Evolutionary conservation across 1,139 yeast species (phyloP).

Genomic region (Schizosaccharomyces versatilis): DNA sequence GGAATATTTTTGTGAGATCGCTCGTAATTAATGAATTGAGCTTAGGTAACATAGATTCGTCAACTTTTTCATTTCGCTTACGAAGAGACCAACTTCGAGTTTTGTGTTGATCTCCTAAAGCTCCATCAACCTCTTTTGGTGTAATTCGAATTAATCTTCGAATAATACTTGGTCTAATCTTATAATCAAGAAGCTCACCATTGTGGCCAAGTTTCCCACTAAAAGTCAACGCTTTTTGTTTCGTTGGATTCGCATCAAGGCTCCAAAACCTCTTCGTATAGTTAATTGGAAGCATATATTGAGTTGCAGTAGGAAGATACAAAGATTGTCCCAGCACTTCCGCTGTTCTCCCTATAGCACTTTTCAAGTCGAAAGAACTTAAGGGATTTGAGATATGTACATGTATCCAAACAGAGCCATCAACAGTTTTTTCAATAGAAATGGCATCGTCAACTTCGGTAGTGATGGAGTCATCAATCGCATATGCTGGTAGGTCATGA

Average conservation of each 20-base stretch:
- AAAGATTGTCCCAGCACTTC: not conserved
- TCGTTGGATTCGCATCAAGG: not conserved
- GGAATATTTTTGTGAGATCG: not conserved
- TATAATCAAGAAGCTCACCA: not conserved
- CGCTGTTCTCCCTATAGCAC: not conserved
- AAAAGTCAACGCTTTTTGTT: not conserved
- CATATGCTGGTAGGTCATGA: not conserved
- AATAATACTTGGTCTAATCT: not conserved
- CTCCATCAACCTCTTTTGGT: not conserved
- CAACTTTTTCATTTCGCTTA: not conserved
- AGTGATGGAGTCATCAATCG: not conserved
- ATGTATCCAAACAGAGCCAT: not conserved
- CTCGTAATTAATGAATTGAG: not conserved
- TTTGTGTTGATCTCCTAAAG: not conserved
- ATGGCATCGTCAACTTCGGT: conserved; percentile 1
- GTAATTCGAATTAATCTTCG: not conserved
- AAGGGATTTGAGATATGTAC: not conserved
- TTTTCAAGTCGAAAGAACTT: not conserved
- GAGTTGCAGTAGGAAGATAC: not conserved
- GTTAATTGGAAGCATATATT: not conserved
- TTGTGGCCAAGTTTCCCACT: not conserved
- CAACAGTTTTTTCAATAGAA: not conserved
- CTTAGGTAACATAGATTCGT: not conserved
- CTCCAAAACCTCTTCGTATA: not conserved
- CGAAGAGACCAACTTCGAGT: not conserved